Percentiles rank a stretch among this genome's conserved stretches.
phyloP scores from a whole-genome alignment of 345 rosid genomes.

The Arabis alpina region DNA sequence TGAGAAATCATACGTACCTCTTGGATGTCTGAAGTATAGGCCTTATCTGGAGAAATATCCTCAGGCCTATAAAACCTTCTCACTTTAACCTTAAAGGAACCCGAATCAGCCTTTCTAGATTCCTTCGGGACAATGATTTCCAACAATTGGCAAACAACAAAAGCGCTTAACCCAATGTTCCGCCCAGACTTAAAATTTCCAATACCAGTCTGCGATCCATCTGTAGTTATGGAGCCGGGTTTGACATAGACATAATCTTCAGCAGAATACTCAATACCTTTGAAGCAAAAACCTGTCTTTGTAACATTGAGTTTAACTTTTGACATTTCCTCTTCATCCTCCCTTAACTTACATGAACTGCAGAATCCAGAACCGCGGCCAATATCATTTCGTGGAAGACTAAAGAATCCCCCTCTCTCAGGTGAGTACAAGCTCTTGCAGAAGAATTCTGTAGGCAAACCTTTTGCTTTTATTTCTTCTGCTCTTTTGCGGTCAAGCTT shows the following conservation, averaged over 20 bases:
- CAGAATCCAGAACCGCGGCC: slow-evolving; percentile 60
- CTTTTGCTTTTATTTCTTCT: slow-evolving; percentile 57
- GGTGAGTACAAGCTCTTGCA: slow-evolving; percentile 69
- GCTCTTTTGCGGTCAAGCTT: slow-evolving; percentile 56
- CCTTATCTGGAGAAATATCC: slow-evolving; percentile 65
- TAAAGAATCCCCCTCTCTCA: slow-evolving; percentile 68
- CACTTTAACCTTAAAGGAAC: slow-evolving; percentile 50
- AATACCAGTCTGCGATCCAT: slow-evolving; percentile 27
- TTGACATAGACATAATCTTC: too few species aligned
- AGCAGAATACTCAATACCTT: slow-evolving; percentile 40
- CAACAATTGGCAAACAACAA: slow-evolving; percentile 59
- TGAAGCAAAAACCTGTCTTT: slow-evolving; percentile 44
- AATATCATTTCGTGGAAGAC: slow-evolving; percentile 50
- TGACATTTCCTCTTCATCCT: slow-evolving; percentile 44
- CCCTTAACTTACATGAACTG: slow-evolving; percentile 52
- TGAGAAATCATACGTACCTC: slow-evolving; percentile 50
- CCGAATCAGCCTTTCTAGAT: slow-evolving; percentile 28
- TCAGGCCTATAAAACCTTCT: slow-evolving; percentile 70
- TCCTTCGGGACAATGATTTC: slow-evolving; percentile 42
- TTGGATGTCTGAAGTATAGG: slow-evolving; percentile 63
- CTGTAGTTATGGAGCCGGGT: neutral
- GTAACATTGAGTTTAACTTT: slow-evolving; percentile 39
- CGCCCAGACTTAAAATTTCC: slow-evolving; percentile 53
- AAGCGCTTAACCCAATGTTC: slow-evolving; percentile 59
- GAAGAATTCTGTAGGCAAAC: slow-evolving; percentile 53